Evolutionary conservation across 163 green algal genomes (phyloP), one percentile per base, ranked within the genome.

Genomic region (Chlamydomonas reinhardtii): DNA sequence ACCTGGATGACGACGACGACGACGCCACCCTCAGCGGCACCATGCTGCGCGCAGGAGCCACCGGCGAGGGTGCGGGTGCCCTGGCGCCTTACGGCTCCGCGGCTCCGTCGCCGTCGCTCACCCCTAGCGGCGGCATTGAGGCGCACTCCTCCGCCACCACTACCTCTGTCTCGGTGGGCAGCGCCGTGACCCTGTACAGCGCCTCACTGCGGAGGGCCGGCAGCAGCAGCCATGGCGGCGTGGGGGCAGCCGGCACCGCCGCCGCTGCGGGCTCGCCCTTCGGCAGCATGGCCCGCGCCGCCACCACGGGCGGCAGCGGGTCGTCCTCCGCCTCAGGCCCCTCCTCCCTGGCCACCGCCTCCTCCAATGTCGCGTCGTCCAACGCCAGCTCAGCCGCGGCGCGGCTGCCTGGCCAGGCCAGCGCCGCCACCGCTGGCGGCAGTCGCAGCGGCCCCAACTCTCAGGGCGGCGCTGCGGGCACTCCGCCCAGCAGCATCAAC

Each of bases 1-100:
- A 86, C 37, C 35, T 86, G 70, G 80, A 86, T 17, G 80, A 86
- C 15, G 79, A 85, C 32, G 69, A 86, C 14, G 80, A 79, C 19
- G 80, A 71, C 29, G 35, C 22, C 56, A 22, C 29, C 64, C 29
- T 19, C 64, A 27, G 29, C 29, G 61, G 61, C 61, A 56, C 61
- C 11, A 3, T 29, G 61, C 17, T 29, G 17, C 61, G 61, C 4
- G 61, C 20, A 11, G 29, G 27, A 2, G 56, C 22, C 29, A 66
- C 27, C 17, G 29, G 48, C 3, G 39, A 24, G 11, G 25, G 35
- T 8, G 12, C 11, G 48, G 65, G 8, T n/a, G 52, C 1, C 48
- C 68, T 85, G 68, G 24, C 25, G 69, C 66, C 79, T 52, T 85
- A 85, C 52, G 79, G 79, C 24, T 78, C 68, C 4, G 20, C 48